Base-by-base conservation (phyloP, 75 land plant genomes). In the Adiantum capillusveneris region DNA sequence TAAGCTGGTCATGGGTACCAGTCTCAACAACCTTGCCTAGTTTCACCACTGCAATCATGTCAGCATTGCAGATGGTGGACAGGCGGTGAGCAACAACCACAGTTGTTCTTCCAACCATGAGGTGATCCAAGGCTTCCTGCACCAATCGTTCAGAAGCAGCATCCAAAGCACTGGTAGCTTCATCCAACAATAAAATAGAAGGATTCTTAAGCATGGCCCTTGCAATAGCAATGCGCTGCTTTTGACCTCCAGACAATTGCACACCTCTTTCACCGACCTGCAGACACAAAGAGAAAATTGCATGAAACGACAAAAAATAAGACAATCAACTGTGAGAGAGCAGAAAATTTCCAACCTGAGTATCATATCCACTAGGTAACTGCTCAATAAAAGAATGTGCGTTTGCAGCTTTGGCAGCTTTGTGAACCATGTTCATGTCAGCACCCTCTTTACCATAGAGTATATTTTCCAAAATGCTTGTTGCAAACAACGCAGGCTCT, bases 231-330 rank as follows among this genome's bases (percentile, higher is more conserved):
- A 94, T 77, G 20, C 96, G 62, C 53, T 89, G 96, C 63, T 90
- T 94, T 69, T 94, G 86, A 1, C 96, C 98, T 7, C 96, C 98
- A 19, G 98, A 89, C 19, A 94, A 53, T 28, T 85, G 90, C 21
- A 94, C 71, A 0, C 96, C 98, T 68, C 91, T 60, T 63, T 90
- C 96, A 3, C 98, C 98, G 37, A 92, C 95, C 94, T 91, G 75
- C 37, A 53, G 3, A 34, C 37, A 34, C 37, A 34, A 19, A 58
- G 9, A 13, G 2, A 9, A 16, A 67, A 67, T 46, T 46, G 14
- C 14, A 46, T 6, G 21, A n/a, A 46, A 20, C 2, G 7, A 20
- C 16, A 16, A 16, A 14, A 11, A 19, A 2, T 16, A 24, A 17
- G 3, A 25, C 31, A 55, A 6, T 19, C 57, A 55, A 9, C 25